Evolutionary conservation across 2,329 filamentous ascomycete genomes (phyloP), one percentile per base, ranked within the genome.

Genomic region (Epichloe hybrida): DNA sequence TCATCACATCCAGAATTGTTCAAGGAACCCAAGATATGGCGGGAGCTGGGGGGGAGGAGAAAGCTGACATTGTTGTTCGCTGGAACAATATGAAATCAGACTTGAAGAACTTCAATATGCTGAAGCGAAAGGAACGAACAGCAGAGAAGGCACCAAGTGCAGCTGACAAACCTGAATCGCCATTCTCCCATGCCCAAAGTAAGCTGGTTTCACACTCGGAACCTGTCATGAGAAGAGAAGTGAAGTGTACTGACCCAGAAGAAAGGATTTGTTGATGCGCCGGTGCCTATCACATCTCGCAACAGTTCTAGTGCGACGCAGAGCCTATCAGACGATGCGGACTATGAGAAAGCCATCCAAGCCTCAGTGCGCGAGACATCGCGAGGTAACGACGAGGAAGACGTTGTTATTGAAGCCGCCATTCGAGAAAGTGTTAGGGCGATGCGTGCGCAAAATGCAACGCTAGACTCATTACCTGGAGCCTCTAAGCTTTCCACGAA

Each of bases 1-100:
- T 94, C 56, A 79, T 88, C 44, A 79, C 86, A 1, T 85, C 87
- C 2, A 76, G 88, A 44, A 85, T 86, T 46, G 74, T 81, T 0
- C 86, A 94, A 63, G 88, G 88, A 1, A 80, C 80, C 54, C 78
- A 82, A 42, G 85, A 90, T 48, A 74, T 80, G 56, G 68, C 70
- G 15, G 61, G 62, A 1, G 70, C 80, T 1, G 76, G 73, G 0
- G 61, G 6, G 6, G 75, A 78, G 53, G 84, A 91, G 64, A 74
- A 76, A 39, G 69, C 72, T 1, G 79, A 83, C 50, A 79, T 91
- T 20, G 62, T 90, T 38, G 65, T 68, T 39, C 72, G 79, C 6
- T 94, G 85, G 83, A 72, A 79, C n/a, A 69, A 70, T 5, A 61
- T 78, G 46, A 75, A 79, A 49, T 70, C 73, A 11, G 76, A 84